Evolutionary conservation across 345 rosid genomes (phyloP).

Genomic region (Camelina hispida): DNA sequence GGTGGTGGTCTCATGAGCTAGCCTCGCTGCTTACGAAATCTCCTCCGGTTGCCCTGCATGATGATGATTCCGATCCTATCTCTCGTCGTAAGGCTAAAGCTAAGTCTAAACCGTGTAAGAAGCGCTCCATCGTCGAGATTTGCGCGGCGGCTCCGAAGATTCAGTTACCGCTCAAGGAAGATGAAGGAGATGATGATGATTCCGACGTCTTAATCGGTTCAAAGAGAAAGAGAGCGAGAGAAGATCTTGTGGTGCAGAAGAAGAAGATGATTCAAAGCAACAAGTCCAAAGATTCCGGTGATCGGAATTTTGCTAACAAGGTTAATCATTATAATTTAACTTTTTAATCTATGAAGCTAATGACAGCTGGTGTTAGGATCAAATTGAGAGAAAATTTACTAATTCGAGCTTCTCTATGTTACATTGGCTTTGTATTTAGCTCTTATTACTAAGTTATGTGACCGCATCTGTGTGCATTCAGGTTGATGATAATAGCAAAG

Average conservation of each 20-base stretch:
- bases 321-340: neutral
- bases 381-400: neutral
- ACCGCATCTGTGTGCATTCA: neutral
- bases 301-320: neutral
- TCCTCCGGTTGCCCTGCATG: neutral
- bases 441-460: neutral
- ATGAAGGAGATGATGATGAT: conserved; percentile 30
- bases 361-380: neutral
- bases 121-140: conserved; percentile 60
- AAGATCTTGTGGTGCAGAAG: conserved; percentile 34
- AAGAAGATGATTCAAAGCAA: conserved; percentile 28
- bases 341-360: neutral
- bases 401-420: neutral
- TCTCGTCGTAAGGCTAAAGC: conserved; percentile 37
- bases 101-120: conserved; percentile 52
- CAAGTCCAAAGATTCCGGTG: neutral
- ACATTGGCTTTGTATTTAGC: neutral
- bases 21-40: conserved; percentile 44
- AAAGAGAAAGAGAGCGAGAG: conserved; percentile 27
- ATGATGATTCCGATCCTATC: conserved; percentile 10
- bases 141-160: conserved; percentile 57
- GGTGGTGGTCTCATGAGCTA: conserved; percentile 77
- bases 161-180: conserved; percentile 32
- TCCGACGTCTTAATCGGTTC: conserved; percentile 11
- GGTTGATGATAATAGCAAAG: conserved; percentile 3